These are phyloP conservation scores for Odontarrhena argentea DNA, from an alignment of 345 rosid genomes.

Conservation along the genomic window DNA sequence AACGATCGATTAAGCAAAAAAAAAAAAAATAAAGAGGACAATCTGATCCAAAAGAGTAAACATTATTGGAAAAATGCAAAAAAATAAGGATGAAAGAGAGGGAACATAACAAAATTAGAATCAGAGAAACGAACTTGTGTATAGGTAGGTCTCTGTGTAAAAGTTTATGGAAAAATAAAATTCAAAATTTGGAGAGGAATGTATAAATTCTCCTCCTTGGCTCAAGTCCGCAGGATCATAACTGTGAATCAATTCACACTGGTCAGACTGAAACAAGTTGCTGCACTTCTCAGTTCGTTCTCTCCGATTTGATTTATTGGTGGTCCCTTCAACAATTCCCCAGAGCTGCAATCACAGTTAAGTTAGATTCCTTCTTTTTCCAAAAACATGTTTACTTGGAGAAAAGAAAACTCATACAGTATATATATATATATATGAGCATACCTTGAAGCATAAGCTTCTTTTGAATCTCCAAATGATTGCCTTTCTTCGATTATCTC, in stretches of 20 bases:
- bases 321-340: slow-evolving; percentile 60
- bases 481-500: slow-evolving; percentile 80
- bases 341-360: slow-evolving; percentile 52
- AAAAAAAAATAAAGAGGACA: no score
- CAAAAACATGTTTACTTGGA: neutral
- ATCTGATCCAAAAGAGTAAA: no score
- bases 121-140: no score
- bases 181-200: neutral
- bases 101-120: no score
- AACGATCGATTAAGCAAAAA: no score
- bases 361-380: no score
- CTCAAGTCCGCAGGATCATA: neutral
- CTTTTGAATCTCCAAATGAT: slow-evolving; percentile 70
- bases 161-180: neutral
- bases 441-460: slow-evolving; percentile 61
- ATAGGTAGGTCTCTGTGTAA: neutral
- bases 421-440: neutral
- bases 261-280: slow-evolving; percentile 81
- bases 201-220: neutral
- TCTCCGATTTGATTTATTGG: slow-evolving; percentile 54
- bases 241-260: slow-evolving; percentile 57
- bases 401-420: neutral
- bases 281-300: slow-evolving; percentile 81
- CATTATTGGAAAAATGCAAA: no score
- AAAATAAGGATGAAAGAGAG: no score